Conservation (phyloP, 2,329 filamentous ascomycete species). For the Stylonectria norvegica region DNA sequence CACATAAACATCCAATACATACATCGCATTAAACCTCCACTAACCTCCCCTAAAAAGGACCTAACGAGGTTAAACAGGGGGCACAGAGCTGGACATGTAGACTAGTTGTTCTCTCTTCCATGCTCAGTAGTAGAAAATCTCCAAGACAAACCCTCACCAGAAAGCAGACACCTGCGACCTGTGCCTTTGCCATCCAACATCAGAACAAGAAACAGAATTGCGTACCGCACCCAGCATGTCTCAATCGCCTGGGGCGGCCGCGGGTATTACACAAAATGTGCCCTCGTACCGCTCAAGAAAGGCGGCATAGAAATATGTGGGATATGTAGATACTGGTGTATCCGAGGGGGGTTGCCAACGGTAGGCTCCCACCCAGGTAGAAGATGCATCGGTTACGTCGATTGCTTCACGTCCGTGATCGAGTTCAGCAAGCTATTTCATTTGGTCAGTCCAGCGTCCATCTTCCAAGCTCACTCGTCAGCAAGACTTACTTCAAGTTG, state of each 20-base stretch:
- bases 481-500: conserved; percentile 45
- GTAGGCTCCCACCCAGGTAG: conserved; percentile 14
- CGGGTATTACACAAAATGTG: conserved; percentile 28
- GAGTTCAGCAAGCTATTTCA: conserved; percentile 25
- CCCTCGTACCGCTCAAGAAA: conserved; percentile 16
- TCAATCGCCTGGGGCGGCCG: conserved; percentile 12
- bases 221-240: conserved; percentile 2
- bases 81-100: not conserved
- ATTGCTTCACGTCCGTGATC: conserved; percentile 24
- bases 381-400: conserved; percentile 1
- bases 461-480: not conserved
- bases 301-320: too few species aligned
- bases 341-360: conserved; percentile 5
- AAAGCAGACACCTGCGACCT: not conserved
- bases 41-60: conserved; percentile 1
- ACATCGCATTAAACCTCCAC: conserved; percentile 8
- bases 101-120: not conserved
- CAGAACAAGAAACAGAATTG: conserved; percentile 8
- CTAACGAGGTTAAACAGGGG: not conserved
- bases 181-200: not conserved
- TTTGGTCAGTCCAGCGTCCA: too few species aligned
- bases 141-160: not conserved
- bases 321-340: too few species aligned
- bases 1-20: conserved; percentile 17
- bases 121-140: not conserved